Conservation (phyloP, 2,329 filamentous ascomycete genomes). For the Penicillium vulpinum region DNA sequence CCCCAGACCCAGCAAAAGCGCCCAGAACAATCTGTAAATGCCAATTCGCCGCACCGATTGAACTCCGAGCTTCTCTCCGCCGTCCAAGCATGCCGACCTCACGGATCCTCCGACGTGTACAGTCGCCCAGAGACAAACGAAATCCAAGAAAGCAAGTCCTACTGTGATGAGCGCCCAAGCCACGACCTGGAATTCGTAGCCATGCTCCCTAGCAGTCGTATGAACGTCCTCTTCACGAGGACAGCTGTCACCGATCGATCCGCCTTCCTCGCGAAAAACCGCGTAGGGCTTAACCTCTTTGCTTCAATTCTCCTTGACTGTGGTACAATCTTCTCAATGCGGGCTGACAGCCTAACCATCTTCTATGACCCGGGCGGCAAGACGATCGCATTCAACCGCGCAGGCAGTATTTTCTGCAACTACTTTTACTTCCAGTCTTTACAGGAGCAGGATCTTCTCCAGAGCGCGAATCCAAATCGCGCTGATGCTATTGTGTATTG, state of each 20-base stretch:
- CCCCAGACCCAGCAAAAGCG: slow-evolving; percentile 27
- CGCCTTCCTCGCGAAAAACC: slow-evolving; percentile 63
- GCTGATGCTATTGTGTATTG: slow-evolving; percentile 78
- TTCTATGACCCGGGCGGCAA: slow-evolving; percentile 78
- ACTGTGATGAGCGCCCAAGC: slow-evolving; percentile 76
- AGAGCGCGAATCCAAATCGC: slow-evolving; percentile 46
- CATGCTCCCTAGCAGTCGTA: slow-evolving; percentile 65
- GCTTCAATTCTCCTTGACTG: slow-evolving; percentile 68
- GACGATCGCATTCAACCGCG: slow-evolving; percentile 90
- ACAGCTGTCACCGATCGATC: slow-evolving; percentile 52
- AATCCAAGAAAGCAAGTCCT: slow-evolving; percentile 79
- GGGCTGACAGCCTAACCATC: slow-evolving; percentile 71
- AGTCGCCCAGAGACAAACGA: slow-evolving; percentile 68
- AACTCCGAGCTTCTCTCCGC: slow-evolving; percentile 66
- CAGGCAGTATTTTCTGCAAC: slow-evolving; percentile 90
- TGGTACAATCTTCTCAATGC: slow-evolving; percentile 70
- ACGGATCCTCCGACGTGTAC: slow-evolving; percentile 73
- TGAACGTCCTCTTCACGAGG: slow-evolving; percentile 71
- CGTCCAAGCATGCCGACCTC: slow-evolving; percentile 73
- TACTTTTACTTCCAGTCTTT: slow-evolving; percentile 81
- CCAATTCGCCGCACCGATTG: slow-evolving; percentile 43
- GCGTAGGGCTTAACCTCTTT: slow-evolving; percentile 67
- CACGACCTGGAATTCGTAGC: slow-evolving; percentile 72
- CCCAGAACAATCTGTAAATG: slow-evolving; percentile 33
- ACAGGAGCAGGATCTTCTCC: slow-evolving; percentile 58